Percentiles rank a stretch among this genome's conserved stretches.
These are phyloP conservation scores for Hyaloperonospora brassicae DNA, from an alignment of 352 stramenopile species.

Conservation along the genomic window DNA sequence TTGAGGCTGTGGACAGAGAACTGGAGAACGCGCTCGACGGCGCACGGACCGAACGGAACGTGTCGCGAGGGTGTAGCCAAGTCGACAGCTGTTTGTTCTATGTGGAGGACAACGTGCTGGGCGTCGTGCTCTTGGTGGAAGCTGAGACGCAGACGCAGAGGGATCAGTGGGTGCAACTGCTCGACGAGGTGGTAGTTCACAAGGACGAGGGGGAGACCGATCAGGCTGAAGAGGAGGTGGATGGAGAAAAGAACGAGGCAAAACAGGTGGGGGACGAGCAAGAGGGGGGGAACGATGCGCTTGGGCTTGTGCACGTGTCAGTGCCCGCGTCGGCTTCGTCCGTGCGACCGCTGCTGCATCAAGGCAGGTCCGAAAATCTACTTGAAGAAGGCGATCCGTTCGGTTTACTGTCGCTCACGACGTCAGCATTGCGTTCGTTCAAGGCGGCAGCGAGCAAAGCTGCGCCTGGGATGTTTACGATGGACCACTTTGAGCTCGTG, in stretches of 20 bases:
- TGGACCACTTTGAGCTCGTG: constrained; percentile 40
- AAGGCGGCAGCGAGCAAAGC: constrained; percentile 6
- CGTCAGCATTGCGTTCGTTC: constrained; percentile 34
- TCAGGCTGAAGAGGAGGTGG: neutral
- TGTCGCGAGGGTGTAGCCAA: constrained; percentile 17
- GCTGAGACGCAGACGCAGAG: constrained; percentile 22
- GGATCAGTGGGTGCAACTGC: constrained; percentile 28
- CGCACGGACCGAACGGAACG: constrained; percentile 7
- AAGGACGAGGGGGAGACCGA: constrained; percentile 3
- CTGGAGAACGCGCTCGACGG: constrained; percentile 18
- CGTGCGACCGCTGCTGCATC: constrained; percentile 29
- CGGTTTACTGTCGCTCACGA: constrained; percentile 38
- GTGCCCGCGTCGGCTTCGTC: constrained; percentile 16
- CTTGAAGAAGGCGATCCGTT: constrained; percentile 38
- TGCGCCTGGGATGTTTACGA: constrained; percentile 36
- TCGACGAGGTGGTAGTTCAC: constrained; percentile 10
- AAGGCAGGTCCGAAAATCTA: constrained; percentile 33
- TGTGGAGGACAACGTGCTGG: constrained; percentile 27
- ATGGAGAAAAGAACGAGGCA: constrained; percentile 3
- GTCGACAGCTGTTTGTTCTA: constrained; percentile 45
- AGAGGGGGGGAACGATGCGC: constrained; percentile 13
- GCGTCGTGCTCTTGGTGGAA: constrained; percentile 21
- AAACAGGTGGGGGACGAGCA: constrained; percentile 11
- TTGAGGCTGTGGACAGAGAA: constrained; percentile 38
- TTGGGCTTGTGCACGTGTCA: constrained; percentile 17